Evolutionary conservation across 805 yeast genomes (phyloP).

Genomic region (Candida easanensis): DNA sequence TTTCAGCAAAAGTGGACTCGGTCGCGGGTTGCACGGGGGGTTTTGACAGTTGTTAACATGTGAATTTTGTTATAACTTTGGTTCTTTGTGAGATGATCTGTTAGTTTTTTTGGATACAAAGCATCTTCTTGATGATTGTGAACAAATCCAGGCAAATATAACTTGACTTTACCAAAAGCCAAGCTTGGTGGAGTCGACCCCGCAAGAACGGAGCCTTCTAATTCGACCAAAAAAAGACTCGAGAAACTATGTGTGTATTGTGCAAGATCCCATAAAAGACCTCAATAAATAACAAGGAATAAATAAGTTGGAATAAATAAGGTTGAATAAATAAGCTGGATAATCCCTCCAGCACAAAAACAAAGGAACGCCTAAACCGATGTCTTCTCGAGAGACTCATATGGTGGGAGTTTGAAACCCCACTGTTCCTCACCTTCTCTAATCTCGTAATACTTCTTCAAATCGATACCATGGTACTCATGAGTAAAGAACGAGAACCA

Average conservation of each 20-base stretch:
- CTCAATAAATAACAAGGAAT: neutral
- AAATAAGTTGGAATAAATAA: slow-evolving; percentile 8
- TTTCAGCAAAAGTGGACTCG: neutral
- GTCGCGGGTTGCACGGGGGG: neutral
- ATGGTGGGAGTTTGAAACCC: slow-evolving; percentile 23
- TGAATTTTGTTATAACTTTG: no score
- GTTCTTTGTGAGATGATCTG: neutral
- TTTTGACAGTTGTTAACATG: neutral
- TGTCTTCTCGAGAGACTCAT: slow-evolving; percentile 22
- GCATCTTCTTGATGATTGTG: no score
- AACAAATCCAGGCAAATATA: no score
- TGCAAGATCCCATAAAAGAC: neutral
- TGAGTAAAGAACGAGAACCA: slow-evolving; percentile 82
- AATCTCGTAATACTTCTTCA: slow-evolving; percentile 42
- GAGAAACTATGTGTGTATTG: no score
- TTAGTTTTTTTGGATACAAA: no score
- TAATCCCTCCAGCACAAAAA: no score
- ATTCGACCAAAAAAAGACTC: no score
- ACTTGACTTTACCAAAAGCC: no score
- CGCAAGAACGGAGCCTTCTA: no score
- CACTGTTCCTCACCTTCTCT: slow-evolving; percentile 27
- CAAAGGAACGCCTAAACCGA: slow-evolving; percentile 5
- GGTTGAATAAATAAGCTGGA: slow-evolving; percentile 5
- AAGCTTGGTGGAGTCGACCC: no score
- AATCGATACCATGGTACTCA: slow-evolving; percentile 77